Conservation (phyloP, 176 grass and related monocot genomes). For the Zea mays region Zm-B73-REFERENCE-NAM-5.0 NC_050098.1:33072001-33072500, state of each 20-base stretch:
- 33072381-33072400: constrained; percentile 46
- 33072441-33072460: constrained; percentile 93
- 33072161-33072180: constrained; percentile 56
- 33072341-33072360: constrained; percentile 29
- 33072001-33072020: constrained; percentile 65
- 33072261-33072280: constrained; percentile 65
- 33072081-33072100: constrained; percentile 78
- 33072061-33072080: constrained; percentile 79
- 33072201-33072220: constrained; percentile 58
- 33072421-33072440: constrained; percentile 77
- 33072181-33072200: constrained; percentile 63
- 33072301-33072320: constrained; percentile 34
- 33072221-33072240: constrained; percentile 59
- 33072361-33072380: constrained; percentile 29
- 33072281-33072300: constrained; percentile 59
- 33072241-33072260: constrained; percentile 65
- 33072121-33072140: constrained; percentile 63
- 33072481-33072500: constrained; percentile 79
- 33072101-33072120: constrained; percentile 63
- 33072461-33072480: constrained; percentile 93
- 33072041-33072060: constrained; percentile 82
- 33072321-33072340: constrained; percentile 26
- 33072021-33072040: constrained; percentile 84
- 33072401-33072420: constrained; percentile 97
- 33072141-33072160: constrained; percentile 57